phyloP scores from a whole-genome alignment of 176 grass and related monocot genomes.

The Phoenix dactylifera region DNA sequence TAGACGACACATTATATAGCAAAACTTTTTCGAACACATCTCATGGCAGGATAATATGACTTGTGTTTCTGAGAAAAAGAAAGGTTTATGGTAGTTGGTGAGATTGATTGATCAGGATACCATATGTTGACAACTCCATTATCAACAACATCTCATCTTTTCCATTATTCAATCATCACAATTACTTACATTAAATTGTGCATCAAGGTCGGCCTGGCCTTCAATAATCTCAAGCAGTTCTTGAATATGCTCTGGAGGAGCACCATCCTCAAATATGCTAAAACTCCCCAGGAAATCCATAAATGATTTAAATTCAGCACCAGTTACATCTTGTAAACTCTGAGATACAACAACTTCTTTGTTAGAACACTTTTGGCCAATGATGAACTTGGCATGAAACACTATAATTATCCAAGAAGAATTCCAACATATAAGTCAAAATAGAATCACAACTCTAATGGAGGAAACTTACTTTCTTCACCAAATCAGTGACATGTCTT shows the following conservation, averaged over 20 bases:
- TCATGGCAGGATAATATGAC: too few species aligned
- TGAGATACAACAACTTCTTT: slow-evolving; percentile 25
- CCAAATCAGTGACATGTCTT: slow-evolving; percentile 90
- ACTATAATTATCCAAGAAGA: slow-evolving; percentile 2
- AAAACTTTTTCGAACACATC: too few species aligned
- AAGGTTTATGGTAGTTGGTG: too few species aligned
- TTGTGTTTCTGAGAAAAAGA: too few species aligned
- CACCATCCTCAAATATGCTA: slow-evolving; percentile 81
- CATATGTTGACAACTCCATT: too few species aligned
- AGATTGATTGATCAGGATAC: too few species aligned
- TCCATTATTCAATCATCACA: background rate
- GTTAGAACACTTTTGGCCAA: background rate
- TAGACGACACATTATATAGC: too few species aligned
- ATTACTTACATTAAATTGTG: slow-evolving; percentile 82
- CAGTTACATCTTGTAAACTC: slow-evolving; percentile 97
- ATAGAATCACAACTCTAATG: background rate
- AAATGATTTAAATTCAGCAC: slow-evolving; percentile 88
- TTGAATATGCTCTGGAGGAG: slow-evolving; percentile 75
- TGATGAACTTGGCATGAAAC: slow-evolving; percentile 11
- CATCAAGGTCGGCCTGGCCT: slow-evolving; percentile 91
- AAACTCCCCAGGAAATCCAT: slow-evolving; percentile 92
- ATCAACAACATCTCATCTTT: background rate
- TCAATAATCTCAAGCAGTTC: slow-evolving; percentile 98
- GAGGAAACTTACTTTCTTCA: slow-evolving; percentile 72
- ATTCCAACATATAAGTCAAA: background rate